Evolutionary conservation across 2,329 filamentous ascomycete genomes (phyloP), one percentile per base, ranked within the genome.

Genomic region (Pseudogymnoascus destructans): DNA sequence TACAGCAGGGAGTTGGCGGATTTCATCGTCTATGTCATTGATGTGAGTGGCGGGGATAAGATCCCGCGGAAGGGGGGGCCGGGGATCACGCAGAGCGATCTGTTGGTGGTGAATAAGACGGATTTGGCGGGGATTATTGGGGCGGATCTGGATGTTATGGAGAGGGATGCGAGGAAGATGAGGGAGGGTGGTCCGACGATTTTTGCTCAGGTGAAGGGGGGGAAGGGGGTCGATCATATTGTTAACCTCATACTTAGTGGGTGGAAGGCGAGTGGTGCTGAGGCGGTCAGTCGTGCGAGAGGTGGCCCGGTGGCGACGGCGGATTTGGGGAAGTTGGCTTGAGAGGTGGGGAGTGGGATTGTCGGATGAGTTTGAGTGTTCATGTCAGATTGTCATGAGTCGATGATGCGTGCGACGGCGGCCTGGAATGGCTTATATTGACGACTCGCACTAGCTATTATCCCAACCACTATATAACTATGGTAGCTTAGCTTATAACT

Each of bases 21-120:
- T 72, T 98, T 87, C 71, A 98, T 98, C 73, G 86, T 98, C 73
- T 98, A 98, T 71, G 93, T 98, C 27, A 97, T 98, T 66, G 93
- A 98, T 72, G 93, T 98, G 15, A 87, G 85, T 59, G 93, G 93
- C 19, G 93, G 93, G 10, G 93, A 98, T 73, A 98, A 98, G 79
- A 86, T 98, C 56, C 93, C 93, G 0, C 76, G 93, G 25, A 98
- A 98, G 75, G 93, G 93, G 25, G 93, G 93, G 0, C 93, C 93
- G 0, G 93, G 93, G 1, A 98, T 98, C 70, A 98, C 93, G 4
- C 92, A 96, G 74, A 93, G 87, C 66, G 93, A 98, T 69, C 71
- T 98, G 71, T 73, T 98, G 63, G 80, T 98, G 17, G 89, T 98
- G 57, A 98, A 98, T 73, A 98, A 98, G 82, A 95, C 91, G 46